Base-by-base conservation (phyloP, 176 grass and related monocot genomes). In the Chloris gayana region DNA sequence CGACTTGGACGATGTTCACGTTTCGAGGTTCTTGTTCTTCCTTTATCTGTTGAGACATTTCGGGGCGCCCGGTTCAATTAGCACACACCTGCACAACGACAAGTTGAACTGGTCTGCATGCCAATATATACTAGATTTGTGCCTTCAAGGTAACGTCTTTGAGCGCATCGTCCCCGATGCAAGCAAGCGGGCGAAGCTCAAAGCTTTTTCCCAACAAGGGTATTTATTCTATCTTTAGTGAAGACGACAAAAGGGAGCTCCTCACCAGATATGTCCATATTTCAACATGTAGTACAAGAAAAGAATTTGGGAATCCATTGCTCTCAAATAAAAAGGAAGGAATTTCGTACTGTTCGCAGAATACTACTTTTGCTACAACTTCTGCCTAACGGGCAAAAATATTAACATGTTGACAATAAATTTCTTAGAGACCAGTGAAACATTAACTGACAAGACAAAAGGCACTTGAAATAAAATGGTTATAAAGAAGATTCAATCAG, bases 241-340 rank as follows among this genome's bases (percentile, higher is more conserved):
- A 79, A 37, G 5, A 79, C 2, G 14, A 49, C 14, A 49, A 49
- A 49, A 49, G 46, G 2, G 46, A 4, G 14, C 46, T 49, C n/a
- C n/a, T n/a, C n/a, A n/a, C n/a, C n/a, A 49, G 3, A 51, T 14
- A 66, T 25, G 63, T 18, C 1, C 7, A 25, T 54, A 9, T n/a
- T n/a, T 3, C 22, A 5, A 21, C 14, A 18, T 37, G 45, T 14
- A 6, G 45, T 14, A 6, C 62, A 79, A 49, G 45, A 11, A 79
- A 79, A 42, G 75, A 78, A 66, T 50, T 34, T n/a, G 39, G 45
- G 67, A 45, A 70, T 70, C 38, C 39, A 25, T 70, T 15, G 4
- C 1, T 25, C 1, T 25, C 35, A 25, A 11, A 8, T 9, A 67
- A 42, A 42, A 22, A 38, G 14, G 19, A 34, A 44, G n/a, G 24